Evolutionary conservation across 1,284 basidiomycete species (phyloP).

Genomic region (Sporisorium reilianum): DNA sequence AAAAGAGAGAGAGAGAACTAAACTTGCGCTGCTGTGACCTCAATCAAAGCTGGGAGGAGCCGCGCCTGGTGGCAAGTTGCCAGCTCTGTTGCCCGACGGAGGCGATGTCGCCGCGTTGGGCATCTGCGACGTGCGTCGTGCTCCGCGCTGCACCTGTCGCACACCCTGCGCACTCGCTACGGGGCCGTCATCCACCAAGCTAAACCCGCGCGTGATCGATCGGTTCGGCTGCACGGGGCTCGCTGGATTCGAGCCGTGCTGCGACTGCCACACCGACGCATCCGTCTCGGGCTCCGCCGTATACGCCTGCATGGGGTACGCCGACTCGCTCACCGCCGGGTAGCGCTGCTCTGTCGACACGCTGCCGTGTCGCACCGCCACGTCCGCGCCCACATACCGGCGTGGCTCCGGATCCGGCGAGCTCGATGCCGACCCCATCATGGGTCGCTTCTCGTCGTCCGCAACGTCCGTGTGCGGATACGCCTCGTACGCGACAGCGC

Average conservation of each 20-base stretch:
- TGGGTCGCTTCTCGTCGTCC: constrained; percentile 61
- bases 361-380: constrained; percentile 53
- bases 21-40: not conserved
- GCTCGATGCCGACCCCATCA: constrained; percentile 53
- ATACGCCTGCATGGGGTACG: constrained; percentile 53
- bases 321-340: constrained; percentile 54
- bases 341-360: constrained; percentile 60
- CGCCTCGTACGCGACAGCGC: constrained; percentile 38
- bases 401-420: constrained; percentile 53
- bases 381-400: constrained; percentile 22
- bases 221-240: constrained; percentile 27
- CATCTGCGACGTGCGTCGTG: constrained; percentile 55
- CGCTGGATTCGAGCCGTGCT: constrained; percentile 12
- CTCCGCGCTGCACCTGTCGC: constrained; percentile 63
- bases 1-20: not conserved
- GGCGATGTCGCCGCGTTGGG: constrained; percentile 33
- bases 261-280: constrained; percentile 18
- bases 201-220: constrained; percentile 54
- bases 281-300: constrained; percentile 58
- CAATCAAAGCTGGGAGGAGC: constrained; percentile 41
- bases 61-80: constrained; percentile 41
- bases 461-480: constrained; percentile 40
- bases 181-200: constrained; percentile 67
- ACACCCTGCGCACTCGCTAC: constrained; percentile 56
- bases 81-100: constrained; percentile 10